These are phyloP conservation scores for Adenanthera pavonina DNA, from an alignment of 306 rosid genomes.

Conservation along the genomic window DNA sequence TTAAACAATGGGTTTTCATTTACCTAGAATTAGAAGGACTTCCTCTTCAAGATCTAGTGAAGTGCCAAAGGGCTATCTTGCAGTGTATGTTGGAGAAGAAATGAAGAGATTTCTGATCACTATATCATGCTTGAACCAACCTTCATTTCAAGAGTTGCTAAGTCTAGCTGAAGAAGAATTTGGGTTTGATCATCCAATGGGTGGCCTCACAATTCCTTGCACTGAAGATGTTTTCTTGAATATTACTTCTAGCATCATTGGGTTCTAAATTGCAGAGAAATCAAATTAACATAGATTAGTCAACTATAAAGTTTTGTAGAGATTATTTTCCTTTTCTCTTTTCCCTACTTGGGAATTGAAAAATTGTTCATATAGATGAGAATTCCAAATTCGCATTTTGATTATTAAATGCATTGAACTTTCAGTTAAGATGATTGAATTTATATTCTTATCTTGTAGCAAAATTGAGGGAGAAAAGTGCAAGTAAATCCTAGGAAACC, in stretches of 20 bases:
- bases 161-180: slow-evolving; percentile 40
- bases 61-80: slow-evolving; percentile 44
- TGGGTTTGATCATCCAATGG: slow-evolving; percentile 42
- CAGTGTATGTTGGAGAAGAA: slow-evolving; percentile 51
- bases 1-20: slow-evolving; percentile 33
- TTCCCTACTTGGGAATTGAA: neutral
- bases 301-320: neutral
- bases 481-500: neutral
- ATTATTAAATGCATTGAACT: neutral
- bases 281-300: neutral
- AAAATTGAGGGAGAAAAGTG: neutral
- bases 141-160: slow-evolving; percentile 41
- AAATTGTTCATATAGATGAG: neutral
- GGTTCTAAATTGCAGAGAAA: neutral
- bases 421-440: neutral
- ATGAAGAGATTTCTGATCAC: slow-evolving; percentile 44
- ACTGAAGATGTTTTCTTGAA: slow-evolving; percentile 34
- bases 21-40: neutral
- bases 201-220: slow-evolving; percentile 42
- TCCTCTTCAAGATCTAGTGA: neutral
- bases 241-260: slow-evolving; percentile 1
- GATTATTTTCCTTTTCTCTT: neutral
- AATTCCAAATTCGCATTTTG: neutral
- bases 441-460: neutral
- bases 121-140: slow-evolving; percentile 36